Evolutionary conservation across 129 eudicot species (phyloP), one percentile per base, ranked within the genome.

Genomic region (Lactuca saligna): DNA sequence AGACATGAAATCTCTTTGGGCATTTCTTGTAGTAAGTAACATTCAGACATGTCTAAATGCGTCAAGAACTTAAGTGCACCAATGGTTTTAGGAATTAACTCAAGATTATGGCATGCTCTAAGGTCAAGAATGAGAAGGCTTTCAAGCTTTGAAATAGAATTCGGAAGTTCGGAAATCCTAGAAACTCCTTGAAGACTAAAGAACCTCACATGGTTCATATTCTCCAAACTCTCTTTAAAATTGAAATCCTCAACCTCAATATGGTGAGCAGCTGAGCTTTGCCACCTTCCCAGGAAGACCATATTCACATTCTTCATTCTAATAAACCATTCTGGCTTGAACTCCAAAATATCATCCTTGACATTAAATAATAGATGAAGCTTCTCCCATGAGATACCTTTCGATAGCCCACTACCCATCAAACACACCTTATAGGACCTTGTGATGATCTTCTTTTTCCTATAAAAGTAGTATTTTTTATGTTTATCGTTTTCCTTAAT

Each of bases 131-230:
- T 66, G 3, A 37, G 49, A 68, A 86, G 77, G 55, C 55, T 72
- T 25, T 14, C 32, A 7, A 83, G 82, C 57, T 55, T 75, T 17
- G 74, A 75, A 44, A 86, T 77, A 3, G 85, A 72, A 5, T 41
- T 41, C 11, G 88, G 84, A 42, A 83, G 82, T 41, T 57, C 37
- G 4, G 70, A 73, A 7, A 83, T 70, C 63, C 79, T 56, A 1
- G 93, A 86, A 56, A 86, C 71, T 41, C 93, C 93, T 81, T 81
- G 86, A 61, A 86, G 80, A 69, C 86, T 83, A 29, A 86, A 69
- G 61, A 86, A 74, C 68, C 70, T 68, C 16, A 81, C 70, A 29
- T 68, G 71, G 39, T 69, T 73, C 78, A 80, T 63, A 37, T 63
- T 0, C 5, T 71, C 63, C 54, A 83, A 75, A 12, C 71, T 68